phyloP scores from a whole-genome alignment of 805 yeast genomes.

The Suhomyces faveliae region DNA sequence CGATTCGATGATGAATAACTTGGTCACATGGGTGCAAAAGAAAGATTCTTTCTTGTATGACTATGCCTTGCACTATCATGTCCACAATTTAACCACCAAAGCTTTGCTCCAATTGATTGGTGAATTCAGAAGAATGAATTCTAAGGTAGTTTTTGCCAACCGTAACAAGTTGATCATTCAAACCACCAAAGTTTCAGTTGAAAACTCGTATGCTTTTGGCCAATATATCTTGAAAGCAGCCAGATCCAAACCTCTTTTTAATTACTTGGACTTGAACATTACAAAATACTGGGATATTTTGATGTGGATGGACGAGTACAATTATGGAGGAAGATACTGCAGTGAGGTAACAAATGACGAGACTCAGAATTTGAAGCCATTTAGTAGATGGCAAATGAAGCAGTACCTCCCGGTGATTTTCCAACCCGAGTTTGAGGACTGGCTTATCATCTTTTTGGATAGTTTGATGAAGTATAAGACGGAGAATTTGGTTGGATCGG shows the following conservation, averaged over 20 bases:
- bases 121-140: constrained; percentile 78
- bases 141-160: constrained; percentile 75
- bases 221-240: constrained; percentile 77
- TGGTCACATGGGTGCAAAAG: constrained; percentile 84
- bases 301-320: constrained; percentile 91
- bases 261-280: constrained; percentile 72
- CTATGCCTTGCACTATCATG: constrained; percentile 76
- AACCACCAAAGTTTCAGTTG: constrained; percentile 76
- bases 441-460: constrained; percentile 78
- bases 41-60: constrained; percentile 74
- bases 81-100: constrained; percentile 81
- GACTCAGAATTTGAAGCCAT: constrained; percentile 47
- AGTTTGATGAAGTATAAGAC: constrained; percentile 57
- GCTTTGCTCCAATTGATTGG: constrained; percentile 76
- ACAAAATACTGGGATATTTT: constrained; percentile 87
- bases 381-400: constrained; percentile 75
- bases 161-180: constrained; percentile 69
- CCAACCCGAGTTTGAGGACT: constrained; percentile 82
- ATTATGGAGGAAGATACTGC: constrained; percentile 74
- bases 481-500: constrained; percentile 34
- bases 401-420: constrained; percentile 70
- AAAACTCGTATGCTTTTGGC: constrained; percentile 87
- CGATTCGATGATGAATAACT: constrained; percentile 76
- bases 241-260: constrained; percentile 77
- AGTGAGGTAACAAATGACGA: constrained; percentile 44